Base-by-base conservation (phyloP, 768 basidiomycete species). In the Agaricus sinodeliciosus region DNA sequence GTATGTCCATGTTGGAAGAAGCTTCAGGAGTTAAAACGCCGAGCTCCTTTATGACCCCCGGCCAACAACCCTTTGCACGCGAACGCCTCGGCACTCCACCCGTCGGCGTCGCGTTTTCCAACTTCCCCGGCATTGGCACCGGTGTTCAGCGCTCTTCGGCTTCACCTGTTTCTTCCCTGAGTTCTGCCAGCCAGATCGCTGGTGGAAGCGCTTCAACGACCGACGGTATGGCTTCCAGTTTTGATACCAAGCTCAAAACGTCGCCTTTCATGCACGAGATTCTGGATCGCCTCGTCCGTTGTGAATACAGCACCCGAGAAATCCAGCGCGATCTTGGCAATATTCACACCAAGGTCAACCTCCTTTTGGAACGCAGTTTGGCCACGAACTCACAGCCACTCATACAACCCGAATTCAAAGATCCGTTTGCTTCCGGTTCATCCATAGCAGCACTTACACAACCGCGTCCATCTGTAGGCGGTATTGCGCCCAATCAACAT, bases 251-350 rank as follows among this genome's bases (percentile, higher is more conserved):
- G 61, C 79, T 92, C 60, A 87, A 80, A 65, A 70, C 79, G 2
- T 90, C 89, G 3, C 85, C 90, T 3, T 63, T 88, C 57, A 79
- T 93, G 54, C 79, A 82, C 50, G 88, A 90, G 55, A 75, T 92
- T 49, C 67, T 91, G 26, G 86, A 87, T 57, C 84, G 90, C 26
- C 74, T 93, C 36, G 67, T 77, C 41, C 79, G 85, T 43, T 87
- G 79, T 67, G 90, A 93, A 64, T 73, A 76, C 51, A 75, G 80
- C 7, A 78, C 80, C 9, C 77, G 81, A 27, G 84, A 90, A 60
- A 81, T 92, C 40, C 86, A 87, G 59, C 78, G 81, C 7, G 85
- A 90, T 59, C 72, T 93, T 37, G 72, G 72, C 9, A 87, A 90
- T 59, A 74, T 93, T 43, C 80, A 84, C 57, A 82, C 81, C 63